These are phyloP conservation scores for Saraca asoca DNA, from an alignment of 331 rosid species.

Conservation along the genomic window DNA sequence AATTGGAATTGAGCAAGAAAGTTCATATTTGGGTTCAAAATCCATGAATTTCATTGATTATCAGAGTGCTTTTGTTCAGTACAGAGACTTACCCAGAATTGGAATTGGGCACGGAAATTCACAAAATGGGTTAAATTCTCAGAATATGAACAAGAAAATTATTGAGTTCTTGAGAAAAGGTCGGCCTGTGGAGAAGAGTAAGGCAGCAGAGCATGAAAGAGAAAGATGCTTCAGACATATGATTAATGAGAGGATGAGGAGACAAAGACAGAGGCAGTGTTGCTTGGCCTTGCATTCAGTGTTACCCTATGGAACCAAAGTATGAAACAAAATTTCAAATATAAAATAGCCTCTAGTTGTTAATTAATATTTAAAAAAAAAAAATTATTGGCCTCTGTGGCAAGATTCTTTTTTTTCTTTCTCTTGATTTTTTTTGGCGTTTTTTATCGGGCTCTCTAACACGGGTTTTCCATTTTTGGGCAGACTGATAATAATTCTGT, in stretches of 20 bases:
- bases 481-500: conserved; percentile 75
- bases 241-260: conserved; percentile 76
- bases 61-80: conserved; percentile 51
- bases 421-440: neutral
- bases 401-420: too few species aligned
- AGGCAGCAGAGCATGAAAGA: conserved; percentile 33
- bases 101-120: conserved; percentile 6
- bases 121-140: neutral
- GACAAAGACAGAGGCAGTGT: conserved; percentile 65
- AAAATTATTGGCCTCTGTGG: too few species aligned
- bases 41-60: neutral
- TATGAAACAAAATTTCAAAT: conserved; percentile 11
- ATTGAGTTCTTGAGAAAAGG: conserved; percentile 45
- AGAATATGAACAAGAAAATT: conserved; percentile 48
- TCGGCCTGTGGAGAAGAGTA: conserved; percentile 4
- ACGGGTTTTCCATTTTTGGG: neutral
- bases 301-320: conserved; percentile 74
- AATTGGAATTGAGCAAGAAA: too few species aligned
- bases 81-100: conserved; percentile 35
- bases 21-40: too few species aligned
- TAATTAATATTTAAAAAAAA: too few species aligned
- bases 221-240: conserved; percentile 62
- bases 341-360: neutral
- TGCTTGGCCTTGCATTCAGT: conserved; percentile 59
- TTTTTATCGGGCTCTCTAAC: neutral